Conservation (phyloP, 148 eudicot genomes). For the Linanthus parryae region DNA sequence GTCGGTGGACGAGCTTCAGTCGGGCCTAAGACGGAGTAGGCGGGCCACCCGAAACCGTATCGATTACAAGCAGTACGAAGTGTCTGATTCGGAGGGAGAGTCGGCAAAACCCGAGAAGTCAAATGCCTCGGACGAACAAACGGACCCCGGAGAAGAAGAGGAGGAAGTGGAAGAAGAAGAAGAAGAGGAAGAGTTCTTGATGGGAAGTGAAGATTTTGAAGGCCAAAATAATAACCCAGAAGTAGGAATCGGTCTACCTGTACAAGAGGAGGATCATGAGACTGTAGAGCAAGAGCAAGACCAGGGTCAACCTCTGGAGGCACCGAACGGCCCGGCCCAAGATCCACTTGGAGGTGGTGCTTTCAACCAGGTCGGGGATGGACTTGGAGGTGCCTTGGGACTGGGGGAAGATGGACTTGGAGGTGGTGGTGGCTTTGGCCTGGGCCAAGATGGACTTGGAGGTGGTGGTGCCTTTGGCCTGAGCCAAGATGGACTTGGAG, state of each 20-base stretch:
- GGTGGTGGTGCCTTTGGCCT: too few species aligned
- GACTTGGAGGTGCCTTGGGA: too few species aligned
- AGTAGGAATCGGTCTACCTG: constrained; percentile 23
- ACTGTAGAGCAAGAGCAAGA: constrained; percentile 17
- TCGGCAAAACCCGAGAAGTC: constrained; percentile 33
- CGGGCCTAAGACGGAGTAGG: constrained; percentile 83
- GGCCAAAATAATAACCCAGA: constrained; percentile 26
- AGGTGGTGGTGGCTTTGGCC: too few species aligned
- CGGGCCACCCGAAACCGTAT: constrained; percentile 71
- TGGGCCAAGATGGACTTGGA: too few species aligned
- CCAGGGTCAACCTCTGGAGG: constrained; percentile 15
- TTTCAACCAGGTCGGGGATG: too few species aligned
- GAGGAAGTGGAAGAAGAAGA: constrained; percentile 20
- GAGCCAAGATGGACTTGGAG: too few species aligned
- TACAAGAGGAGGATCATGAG: constrained; percentile 23
- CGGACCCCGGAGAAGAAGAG: constrained; percentile 40
- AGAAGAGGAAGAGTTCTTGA: neutral
- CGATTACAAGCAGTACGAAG: constrained; percentile 56
- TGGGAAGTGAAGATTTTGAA: too few species aligned
- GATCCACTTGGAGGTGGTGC: too few species aligned
- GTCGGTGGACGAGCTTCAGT: constrained; percentile 40
- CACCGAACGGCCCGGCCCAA: constrained; percentile 28
- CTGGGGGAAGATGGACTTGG: too few species aligned
- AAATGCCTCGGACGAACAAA: constrained; percentile 35
- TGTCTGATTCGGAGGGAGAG: constrained; percentile 80